Evolutionary conservation across 352 stramenopile species (phyloP), one percentile per base, ranked within the genome.

Genomic region (Phytophthora boehmeriae): DNA sequence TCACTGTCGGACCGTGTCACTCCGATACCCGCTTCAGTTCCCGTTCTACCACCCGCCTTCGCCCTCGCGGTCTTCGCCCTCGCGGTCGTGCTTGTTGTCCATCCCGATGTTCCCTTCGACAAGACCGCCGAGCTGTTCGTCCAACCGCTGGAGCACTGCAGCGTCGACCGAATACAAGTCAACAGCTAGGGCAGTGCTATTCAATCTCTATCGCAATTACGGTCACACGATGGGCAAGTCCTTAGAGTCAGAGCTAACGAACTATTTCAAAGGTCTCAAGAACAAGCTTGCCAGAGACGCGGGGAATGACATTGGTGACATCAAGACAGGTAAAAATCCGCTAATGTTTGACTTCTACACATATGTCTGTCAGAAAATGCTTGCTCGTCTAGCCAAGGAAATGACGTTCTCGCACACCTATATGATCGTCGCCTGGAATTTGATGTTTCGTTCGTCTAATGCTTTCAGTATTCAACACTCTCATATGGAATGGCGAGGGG

Each of bases 401-500:
- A 54, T 64, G 35, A 8, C 48, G 13, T 73, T 73, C 28, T 30
- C 25, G 1, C 50, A 46, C 1, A 44, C 59, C 1, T 69, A 65
- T 32, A 55, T 66, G n/a, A 13, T 62, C 0, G 34, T 66, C 0
- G 46, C 50, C 1, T 73, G 59, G 44, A 66, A 68, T 30, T n/a
- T 67, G n/a, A 63, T 66, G 51, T 71, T 22, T 1, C 25, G 51
- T 9, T 42, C 63, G 4, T 42, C 50, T 0, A 66, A 71, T 27
- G 53, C 45, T 3, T 45, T 51, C 25, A 28, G 19, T 4, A 55
- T 66, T 36, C 35, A 32, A 14, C 51, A 63, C 8, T 22, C 43
- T 14, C 63, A 73, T 25, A 54, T 77, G 25, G 53, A 70, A 22
- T 77, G 52, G 53, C 44, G 45, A 8, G 52, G 60, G 4, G 59